These are phyloP conservation scores for Taphrina flavorubra DNA, from an alignment of 1,139 yeast species.

Conservation along the genomic window DNA sequence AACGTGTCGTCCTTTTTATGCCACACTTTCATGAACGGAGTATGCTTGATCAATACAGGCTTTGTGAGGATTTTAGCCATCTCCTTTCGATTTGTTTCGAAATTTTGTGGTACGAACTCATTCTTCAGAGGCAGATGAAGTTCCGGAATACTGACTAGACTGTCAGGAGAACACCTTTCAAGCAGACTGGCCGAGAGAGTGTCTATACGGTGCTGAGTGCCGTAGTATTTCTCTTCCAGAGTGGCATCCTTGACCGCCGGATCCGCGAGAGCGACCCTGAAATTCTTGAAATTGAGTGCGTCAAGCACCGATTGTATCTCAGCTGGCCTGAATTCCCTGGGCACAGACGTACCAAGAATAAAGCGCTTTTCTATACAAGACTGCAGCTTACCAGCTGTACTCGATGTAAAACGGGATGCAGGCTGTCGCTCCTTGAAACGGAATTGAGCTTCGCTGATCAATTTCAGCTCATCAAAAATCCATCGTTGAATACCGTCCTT, in stretches of 20 bases:
- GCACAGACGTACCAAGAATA: conserved; percentile 62
- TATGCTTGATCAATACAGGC: conserved; percentile 59
- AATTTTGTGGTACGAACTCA: conserved; percentile 79
- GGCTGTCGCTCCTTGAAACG: conserved; percentile 70
- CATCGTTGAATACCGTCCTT: conserved; percentile 64
- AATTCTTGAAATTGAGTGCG: conserved; percentile 63
- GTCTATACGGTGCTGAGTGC: conserved; percentile 71
- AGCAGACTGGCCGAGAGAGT: conserved; percentile 56
- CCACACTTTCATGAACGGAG: conserved; percentile 67
- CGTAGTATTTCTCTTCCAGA: conserved; percentile 80
- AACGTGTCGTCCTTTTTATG: conserved; percentile 88
- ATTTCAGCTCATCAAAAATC: conserved; percentile 60
- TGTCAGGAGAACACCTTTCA: conserved; percentile 52
- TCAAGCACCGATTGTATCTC: conserved; percentile 61
- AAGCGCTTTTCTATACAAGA: conserved; percentile 66
- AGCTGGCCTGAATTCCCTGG: conserved; percentile 64
- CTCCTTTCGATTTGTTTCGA: conserved; percentile 61
- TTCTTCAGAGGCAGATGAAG: conserved; percentile 73
- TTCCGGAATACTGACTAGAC: conserved; percentile 52
- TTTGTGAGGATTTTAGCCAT: conserved; percentile 53
- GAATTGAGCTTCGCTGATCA: conserved; percentile 60
- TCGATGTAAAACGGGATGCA: conserved; percentile 65
- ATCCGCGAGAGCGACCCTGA: conserved; percentile 61
- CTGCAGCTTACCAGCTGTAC: conserved; percentile 60
- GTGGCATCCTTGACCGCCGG: conserved; percentile 51